phyloP scores from a whole-genome alignment of 108 stramenopile species.

The Schizochytrium sp. region DNA sequence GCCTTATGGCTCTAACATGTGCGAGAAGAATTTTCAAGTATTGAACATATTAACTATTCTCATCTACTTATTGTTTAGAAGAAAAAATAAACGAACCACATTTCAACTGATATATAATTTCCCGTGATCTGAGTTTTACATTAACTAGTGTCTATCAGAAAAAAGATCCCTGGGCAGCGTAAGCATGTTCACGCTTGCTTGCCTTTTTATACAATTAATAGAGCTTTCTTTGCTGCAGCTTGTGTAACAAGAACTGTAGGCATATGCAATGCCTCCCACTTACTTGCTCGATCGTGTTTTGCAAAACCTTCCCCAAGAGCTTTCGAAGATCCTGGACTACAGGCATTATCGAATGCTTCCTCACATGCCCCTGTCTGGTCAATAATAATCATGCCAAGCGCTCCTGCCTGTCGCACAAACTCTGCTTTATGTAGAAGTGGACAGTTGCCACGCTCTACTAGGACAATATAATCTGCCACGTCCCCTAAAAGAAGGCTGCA shows the following conservation, averaged over 20 bases:
- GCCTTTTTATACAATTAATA: too few species aligned
- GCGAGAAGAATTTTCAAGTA: too few species aligned
- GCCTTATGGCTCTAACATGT: too few species aligned
- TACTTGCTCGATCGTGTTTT: not conserved
- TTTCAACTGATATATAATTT: too few species aligned
- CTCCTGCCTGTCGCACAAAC: not conserved
- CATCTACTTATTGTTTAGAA: too few species aligned
- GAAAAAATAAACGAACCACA: too few species aligned
- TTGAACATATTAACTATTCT: too few species aligned
- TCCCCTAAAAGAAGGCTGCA: not conserved
- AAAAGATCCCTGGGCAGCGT: too few species aligned
- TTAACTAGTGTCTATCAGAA: too few species aligned
- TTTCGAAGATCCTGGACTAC: not conserved
- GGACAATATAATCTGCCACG: not conserved
- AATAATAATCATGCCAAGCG: not conserved
- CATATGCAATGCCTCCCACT: not conserved
- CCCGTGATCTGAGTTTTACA: too few species aligned
- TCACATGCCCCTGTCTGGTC: constrained; percentile 3
- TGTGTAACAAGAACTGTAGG: not conserved
- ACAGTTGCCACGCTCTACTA: constrained; percentile 5
- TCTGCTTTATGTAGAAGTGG: constrained; percentile 9
- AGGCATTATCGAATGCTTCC: not conserved
- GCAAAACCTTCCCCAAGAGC: not conserved
- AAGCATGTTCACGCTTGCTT: too few species aligned
- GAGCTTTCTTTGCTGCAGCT: too few species aligned